phyloP scores from a whole-genome alignment of 257 asterid species.

The Dorcoceras hygrometricum region DNA sequence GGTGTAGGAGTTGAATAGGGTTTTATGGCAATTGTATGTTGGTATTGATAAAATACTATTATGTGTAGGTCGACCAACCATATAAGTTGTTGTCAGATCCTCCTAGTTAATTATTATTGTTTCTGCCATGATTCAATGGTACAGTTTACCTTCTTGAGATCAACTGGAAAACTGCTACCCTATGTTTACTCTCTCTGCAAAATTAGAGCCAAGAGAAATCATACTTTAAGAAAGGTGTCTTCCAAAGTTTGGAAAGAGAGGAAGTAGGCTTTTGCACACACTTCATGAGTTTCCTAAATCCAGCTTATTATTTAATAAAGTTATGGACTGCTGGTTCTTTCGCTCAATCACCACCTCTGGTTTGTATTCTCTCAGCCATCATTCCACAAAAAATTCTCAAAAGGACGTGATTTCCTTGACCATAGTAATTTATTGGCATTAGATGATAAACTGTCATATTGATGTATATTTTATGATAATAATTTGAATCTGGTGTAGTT shows the following conservation, averaged over 20 bases:
- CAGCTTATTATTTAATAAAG: background rate
- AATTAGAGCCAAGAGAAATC: background rate
- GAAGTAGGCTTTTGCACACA: background rate
- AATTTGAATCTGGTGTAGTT: background rate
- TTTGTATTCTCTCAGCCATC: background rate
- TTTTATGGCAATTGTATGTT: slow-evolving; percentile 12
- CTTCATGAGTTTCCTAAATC: background rate
- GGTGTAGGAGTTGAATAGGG: slow-evolving; percentile 10
- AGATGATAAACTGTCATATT: background rate
- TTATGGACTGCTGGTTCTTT: background rate
- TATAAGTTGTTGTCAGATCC: background rate
- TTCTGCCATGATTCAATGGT: no score
- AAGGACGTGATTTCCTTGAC: background rate
- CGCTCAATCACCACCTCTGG: background rate
- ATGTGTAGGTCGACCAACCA: background rate
- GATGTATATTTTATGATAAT: background rate
- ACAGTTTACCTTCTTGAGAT: background rate
- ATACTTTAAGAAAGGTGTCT: background rate
- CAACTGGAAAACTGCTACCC: background rate
- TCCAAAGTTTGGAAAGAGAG: background rate
- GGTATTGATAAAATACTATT: no score
- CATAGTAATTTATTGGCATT: background rate
- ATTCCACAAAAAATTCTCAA: background rate
- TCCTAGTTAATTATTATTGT: background rate
- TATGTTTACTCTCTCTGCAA: no score